Base-by-base conservation (phyloP, 1,139 yeast genomes). In the Suzukiozyma palmioleophila region DNA sequence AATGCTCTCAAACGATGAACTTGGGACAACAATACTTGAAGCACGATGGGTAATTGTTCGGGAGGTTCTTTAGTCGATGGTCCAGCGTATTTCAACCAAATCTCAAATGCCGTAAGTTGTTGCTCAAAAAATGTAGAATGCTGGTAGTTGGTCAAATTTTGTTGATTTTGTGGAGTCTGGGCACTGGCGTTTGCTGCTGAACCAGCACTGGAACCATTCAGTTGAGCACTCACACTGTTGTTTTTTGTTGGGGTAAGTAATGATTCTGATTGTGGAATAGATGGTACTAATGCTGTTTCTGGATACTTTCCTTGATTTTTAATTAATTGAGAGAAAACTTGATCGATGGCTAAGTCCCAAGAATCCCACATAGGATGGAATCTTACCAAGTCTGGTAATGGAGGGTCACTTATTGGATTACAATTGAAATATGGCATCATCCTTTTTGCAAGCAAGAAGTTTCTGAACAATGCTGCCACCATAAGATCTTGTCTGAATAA, bases 341-440 rank as follows among this genome's bases (percentile, higher is more conserved):
- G 97, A 59, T 92, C 97, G 36, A 92, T 84, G 0, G 98, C 97
- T 53, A 92, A 69, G 57, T 94, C 98, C 98, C 98, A 92, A 0
- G 97, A 84, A 47, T 89, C 95, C 99, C 99, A 92, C 88, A 92
- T 84, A 10, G 95, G 81, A 57, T 94, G 97, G 46, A 77, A 76
- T 39, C 87, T 79, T 2, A 82, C 79, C 9, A 80, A 69, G 42
- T 88, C 90, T 0, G 98, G 98, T 32, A 92, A 68, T 10, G 87
- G 89, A 0, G 99, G 99, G 48, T 88, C 95, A 27, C 96, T 87
- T 3, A 90, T 80, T 1, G 98, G 98, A 57, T 89, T 95, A 58
- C 97, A 90, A 46, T 90, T 89, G 51, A 86, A 81, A 51, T 85
- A 84, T 7, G 97, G 89, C 97, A 94, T 89, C 38, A 92, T 85